Conservation (phyloP, 805 yeast genomes). For the Lachancea kluyveri region DNA sequence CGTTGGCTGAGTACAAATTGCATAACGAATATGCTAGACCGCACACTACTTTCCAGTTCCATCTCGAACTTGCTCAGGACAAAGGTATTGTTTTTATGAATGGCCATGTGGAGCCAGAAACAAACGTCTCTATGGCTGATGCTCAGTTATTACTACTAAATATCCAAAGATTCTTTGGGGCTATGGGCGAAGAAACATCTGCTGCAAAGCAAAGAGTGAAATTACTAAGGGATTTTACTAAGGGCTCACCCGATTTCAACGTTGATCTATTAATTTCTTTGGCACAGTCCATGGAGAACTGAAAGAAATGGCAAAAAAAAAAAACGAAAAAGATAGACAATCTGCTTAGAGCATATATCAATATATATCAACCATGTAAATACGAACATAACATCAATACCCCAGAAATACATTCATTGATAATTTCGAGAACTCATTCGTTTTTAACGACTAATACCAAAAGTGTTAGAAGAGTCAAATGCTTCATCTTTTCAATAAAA, state of each 20-base stretch:
- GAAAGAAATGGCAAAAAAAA: too few species aligned
- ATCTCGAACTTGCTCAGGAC: slow-evolving; percentile 59
- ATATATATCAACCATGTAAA: too few species aligned
- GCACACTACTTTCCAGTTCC: slow-evolving; percentile 86
- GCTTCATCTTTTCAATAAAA: too few species aligned
- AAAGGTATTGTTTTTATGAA: slow-evolving; percentile 76
- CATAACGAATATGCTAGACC: slow-evolving; percentile 93
- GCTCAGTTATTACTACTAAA: slow-evolving; percentile 72
- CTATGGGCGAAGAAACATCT: slow-evolving; percentile 39
- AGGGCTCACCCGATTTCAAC: slow-evolving; percentile 59
- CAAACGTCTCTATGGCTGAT: slow-evolving; percentile 60
- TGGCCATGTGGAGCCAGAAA: slow-evolving; percentile 71
- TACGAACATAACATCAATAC: too few species aligned
- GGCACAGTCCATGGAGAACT: slow-evolving; percentile 60
- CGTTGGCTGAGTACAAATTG: slow-evolving; percentile 84
- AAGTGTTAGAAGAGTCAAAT: too few species aligned
- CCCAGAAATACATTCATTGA: too few species aligned
- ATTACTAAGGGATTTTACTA: slow-evolving; percentile 61
- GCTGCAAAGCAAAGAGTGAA: slow-evolving; percentile 44
- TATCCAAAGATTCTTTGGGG: slow-evolving; percentile 81
- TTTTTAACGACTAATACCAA: too few species aligned
- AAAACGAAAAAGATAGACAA: too few species aligned
- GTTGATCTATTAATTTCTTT: slow-evolving; percentile 64
- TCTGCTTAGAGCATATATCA: too few species aligned
- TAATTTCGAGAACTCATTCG: too few species aligned